Conservation (phyloP, 2,329 filamentous ascomycete genomes). For the Tolypocladium ophioglossoides region DNA sequence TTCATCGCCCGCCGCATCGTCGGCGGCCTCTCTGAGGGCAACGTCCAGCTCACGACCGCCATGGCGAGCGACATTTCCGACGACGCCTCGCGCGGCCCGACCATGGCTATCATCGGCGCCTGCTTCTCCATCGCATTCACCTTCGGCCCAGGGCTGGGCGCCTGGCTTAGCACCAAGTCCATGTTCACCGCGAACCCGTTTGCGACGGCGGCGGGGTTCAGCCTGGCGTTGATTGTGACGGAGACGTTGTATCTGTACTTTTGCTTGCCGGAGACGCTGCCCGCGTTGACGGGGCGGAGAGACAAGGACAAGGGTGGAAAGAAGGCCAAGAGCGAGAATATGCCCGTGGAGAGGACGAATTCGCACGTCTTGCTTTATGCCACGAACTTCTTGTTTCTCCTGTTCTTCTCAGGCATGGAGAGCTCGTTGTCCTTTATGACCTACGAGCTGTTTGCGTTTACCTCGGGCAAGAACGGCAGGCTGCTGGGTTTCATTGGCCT, state of each 20-base stretch:
- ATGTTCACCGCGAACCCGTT: slow-evolving; percentile 84
- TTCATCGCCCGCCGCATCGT: slow-evolving; percentile 91
- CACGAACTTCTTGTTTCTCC: slow-evolving; percentile 80
- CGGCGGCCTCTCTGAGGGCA: slow-evolving; percentile 89
- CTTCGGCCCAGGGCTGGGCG: slow-evolving; percentile 85
- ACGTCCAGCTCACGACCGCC: slow-evolving; percentile 89
- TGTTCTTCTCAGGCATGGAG: slow-evolving; percentile 98
- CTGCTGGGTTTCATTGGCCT: slow-evolving; percentile 87
- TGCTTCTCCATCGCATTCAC: slow-evolving; percentile 98
- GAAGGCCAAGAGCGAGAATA: slow-evolving; percentile 11
- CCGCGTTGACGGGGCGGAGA: slow-evolving; percentile 35
- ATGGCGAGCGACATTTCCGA: slow-evolving; percentile 96
- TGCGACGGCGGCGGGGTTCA: slow-evolving; percentile 82
- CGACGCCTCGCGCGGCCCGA: slow-evolving; percentile 70
- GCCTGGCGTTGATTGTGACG: slow-evolving; percentile 68
- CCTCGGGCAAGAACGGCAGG: slow-evolving; percentile 68
- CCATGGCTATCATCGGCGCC: slow-evolving; percentile 91
- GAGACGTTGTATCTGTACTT: slow-evolving; percentile 86
- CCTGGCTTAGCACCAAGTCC: slow-evolving; percentile 68
- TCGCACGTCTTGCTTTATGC: slow-evolving; percentile 73
- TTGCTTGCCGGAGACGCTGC: slow-evolving; percentile 77
- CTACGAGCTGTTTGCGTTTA: slow-evolving; percentile 82
- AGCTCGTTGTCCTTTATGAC: slow-evolving; percentile 97
- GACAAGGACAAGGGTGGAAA: slow-evolving; percentile 15
- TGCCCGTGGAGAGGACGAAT: slow-evolving; percentile 54